These are phyloP conservation scores for Pyronema domesticum DNA, from an alignment of 495 filamentous ascomycete genomes.

Conservation along the genomic window DNA sequence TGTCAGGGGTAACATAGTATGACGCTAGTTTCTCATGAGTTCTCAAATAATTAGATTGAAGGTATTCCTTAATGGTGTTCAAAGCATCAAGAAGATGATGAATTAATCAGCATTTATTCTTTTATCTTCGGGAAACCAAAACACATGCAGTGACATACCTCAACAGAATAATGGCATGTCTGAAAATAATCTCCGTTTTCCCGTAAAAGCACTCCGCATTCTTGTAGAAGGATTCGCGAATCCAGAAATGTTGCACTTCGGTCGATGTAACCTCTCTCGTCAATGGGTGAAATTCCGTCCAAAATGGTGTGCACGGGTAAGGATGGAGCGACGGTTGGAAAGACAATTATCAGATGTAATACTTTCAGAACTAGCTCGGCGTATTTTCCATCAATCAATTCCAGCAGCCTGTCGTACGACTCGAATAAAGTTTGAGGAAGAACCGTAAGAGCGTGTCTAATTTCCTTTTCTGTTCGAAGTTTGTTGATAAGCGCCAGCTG, in stretches of 20 bases:
- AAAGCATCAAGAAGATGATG: no score
- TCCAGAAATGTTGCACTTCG: neutral
- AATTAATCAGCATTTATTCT: neutral
- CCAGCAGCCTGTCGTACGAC: constrained; percentile 25
- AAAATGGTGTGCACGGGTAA: neutral
- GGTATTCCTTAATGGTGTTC: no score
- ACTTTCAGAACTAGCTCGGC: neutral
- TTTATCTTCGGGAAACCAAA: neutral
- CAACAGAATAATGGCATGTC: neutral
- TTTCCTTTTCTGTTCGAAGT: constrained; percentile 6
- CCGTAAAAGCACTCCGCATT: neutral
- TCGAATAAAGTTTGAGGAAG: constrained; percentile 26
- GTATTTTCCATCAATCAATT: constrained; percentile 10
- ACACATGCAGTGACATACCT: neutral
- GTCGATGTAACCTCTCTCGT: neutral
- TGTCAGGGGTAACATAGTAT: no score
- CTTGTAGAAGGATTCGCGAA: neutral
- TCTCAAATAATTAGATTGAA: neutral
- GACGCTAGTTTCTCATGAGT: no score
- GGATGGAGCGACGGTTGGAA: neutral
- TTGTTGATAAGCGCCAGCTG: constrained; percentile 24
- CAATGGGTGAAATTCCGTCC: neutral
- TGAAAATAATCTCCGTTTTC: neutral
- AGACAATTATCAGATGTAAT: neutral
- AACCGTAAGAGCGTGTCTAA: constrained; percentile 17